phyloP scores from a whole-genome alignment of 768 basidiomycete genomes.

The Trametes coccinea region DNA sequence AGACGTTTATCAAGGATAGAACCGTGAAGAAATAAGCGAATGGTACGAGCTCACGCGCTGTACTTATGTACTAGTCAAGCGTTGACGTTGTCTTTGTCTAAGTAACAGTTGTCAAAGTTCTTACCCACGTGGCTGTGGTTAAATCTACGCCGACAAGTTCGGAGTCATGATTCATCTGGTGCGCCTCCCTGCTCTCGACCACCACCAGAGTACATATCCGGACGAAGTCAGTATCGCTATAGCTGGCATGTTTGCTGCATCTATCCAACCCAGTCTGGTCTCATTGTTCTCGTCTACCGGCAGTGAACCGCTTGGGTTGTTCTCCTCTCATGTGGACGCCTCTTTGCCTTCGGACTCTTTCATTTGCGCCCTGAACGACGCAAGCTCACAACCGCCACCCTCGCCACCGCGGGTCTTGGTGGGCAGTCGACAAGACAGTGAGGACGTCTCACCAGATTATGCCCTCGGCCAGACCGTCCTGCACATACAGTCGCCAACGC shows the following conservation, averaged over 20 bases:
- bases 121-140: too few species aligned
- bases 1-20: too few species aligned
- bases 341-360: slow-evolving; percentile 62
- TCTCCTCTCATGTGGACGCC: slow-evolving; percentile 47
- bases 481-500: slow-evolving; percentile 77
- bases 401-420: slow-evolving; percentile 48
- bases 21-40: too few species aligned
- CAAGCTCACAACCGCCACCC: slow-evolving; percentile 49
- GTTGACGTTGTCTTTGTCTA: too few species aligned
- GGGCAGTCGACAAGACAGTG: slow-evolving; percentile 17
- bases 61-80: too few species aligned
- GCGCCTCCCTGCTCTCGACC: too few species aligned
- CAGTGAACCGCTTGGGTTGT: slow-evolving; percentile 60
- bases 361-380: slow-evolving; percentile 63
- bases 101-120: too few species aligned
- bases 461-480: slow-evolving; percentile 67
- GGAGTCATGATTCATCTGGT: too few species aligned
- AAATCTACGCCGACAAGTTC: too few species aligned
- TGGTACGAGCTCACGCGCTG: too few species aligned
- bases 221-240: not conserved
- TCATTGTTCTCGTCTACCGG: slow-evolving; percentile 77
- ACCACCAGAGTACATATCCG: too few species aligned
- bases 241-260: slow-evolving; percentile 19
- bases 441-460: slow-evolving; percentile 26
- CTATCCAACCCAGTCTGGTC: slow-evolving; percentile 56